A percentile compares a stretch with the other conserved stretches of the same genome.
phyloP scores from a whole-genome alignment of 2,329 filamentous ascomycete genomes.

The Aspergillus caelatus region DNA sequence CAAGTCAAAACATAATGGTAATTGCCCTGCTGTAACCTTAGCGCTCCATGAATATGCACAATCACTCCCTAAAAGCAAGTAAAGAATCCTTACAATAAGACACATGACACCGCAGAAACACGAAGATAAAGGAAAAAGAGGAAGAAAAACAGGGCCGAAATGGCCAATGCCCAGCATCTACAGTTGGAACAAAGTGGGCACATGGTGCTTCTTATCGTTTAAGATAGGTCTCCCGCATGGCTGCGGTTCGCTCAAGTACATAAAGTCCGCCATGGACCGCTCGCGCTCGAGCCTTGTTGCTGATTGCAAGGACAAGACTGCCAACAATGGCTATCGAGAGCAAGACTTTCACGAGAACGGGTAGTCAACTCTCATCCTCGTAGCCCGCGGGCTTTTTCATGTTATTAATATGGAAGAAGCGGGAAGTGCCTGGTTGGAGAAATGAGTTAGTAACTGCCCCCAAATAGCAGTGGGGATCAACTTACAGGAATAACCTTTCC shows the following conservation, averaged over 20 bases:
- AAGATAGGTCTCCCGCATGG: slow-evolving; percentile 9
- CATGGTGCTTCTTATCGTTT: slow-evolving; percentile 4
- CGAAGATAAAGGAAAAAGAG: not conserved
- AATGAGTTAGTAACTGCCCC: not conserved
- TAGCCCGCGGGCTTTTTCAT: slow-evolving; percentile 83
- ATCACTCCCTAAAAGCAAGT: not conserved
- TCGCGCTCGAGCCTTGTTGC: slow-evolving; percentile 10
- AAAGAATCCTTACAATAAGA: not conserved
- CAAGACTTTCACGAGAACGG: slow-evolving; percentile 25
- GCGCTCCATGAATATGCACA: slow-evolving; percentile 1
- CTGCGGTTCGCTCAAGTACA: slow-evolving; percentile 9
- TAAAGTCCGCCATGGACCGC: slow-evolving; percentile 9
- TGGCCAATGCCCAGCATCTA: not conserved
- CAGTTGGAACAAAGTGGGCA: not conserved
- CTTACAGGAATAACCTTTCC: slow-evolving; percentile 98
- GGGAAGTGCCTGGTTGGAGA: slow-evolving; percentile 69
- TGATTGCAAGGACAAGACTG: slow-evolving; percentile 15
- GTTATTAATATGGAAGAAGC: slow-evolving; percentile 82
- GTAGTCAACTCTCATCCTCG: slow-evolving; percentile 64
- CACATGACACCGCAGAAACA: not conserved
- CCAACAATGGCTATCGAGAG: slow-evolving; percentile 15
- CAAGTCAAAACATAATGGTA: not conserved
- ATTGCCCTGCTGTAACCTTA: slow-evolving; percentile 1
- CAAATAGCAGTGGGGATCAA: slow-evolving; percentile 19
- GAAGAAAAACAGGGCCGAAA: not conserved